Percentiles rank a stretch among this genome's conserved stretches.
Conservation (phyloP, 2,329 filamentous ascomycete genomes). For the Alternaria ethzedia region DNA sequence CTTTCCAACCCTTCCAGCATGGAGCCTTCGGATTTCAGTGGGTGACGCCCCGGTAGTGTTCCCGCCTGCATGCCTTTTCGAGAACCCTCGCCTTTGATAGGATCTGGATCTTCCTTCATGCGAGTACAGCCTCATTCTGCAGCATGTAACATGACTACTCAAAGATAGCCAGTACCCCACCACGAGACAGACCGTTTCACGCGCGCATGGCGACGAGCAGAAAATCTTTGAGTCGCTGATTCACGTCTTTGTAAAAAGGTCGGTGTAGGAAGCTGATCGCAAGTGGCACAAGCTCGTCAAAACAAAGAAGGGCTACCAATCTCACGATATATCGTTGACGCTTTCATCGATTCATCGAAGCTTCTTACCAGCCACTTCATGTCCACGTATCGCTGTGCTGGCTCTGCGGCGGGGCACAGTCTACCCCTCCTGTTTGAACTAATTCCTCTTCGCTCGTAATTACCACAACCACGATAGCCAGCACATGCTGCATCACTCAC, state of each 20-base stretch:
- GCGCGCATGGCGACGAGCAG: conserved; percentile 4
- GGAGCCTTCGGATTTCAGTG: background rate
- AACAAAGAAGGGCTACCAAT: background rate
- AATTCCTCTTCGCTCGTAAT: background rate
- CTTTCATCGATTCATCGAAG: background rate
- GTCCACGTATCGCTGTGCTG: background rate
- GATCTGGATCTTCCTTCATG: conserved; percentile 4
- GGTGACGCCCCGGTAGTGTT: background rate
- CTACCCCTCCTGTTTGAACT: background rate
- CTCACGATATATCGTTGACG: background rate
- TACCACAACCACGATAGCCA: background rate
- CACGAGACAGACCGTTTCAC: background rate
- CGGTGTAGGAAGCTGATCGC: background rate
- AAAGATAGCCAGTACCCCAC: background rate
- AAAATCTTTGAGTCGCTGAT: background rate
- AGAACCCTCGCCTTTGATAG: conserved; percentile 8
- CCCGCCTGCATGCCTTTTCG: background rate
- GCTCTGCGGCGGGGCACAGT: background rate
- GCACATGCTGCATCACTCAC: background rate
- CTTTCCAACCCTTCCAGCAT: conserved; percentile 1
- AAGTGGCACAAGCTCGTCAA: background rate
- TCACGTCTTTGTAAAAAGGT: background rate
- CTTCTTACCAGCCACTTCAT: background rate
- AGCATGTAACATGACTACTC: background rate
- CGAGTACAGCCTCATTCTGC: conserved; percentile 10